phyloP scores from a whole-genome alignment of 208 protist species.

The Trichomonas vaginalis region DNA sequence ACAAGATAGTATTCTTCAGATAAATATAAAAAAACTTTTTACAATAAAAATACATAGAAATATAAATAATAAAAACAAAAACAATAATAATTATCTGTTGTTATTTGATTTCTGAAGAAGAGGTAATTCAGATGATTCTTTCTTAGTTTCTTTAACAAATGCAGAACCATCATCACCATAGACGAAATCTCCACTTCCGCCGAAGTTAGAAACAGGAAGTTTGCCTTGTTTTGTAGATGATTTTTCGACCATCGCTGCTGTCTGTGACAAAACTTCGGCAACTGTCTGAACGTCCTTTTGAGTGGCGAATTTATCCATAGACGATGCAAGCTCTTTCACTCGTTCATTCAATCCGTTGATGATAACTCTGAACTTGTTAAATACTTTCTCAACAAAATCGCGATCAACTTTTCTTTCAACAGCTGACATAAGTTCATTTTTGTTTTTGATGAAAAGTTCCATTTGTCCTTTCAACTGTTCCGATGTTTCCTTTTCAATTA shows the following conservation, averaged over 20 bases:
- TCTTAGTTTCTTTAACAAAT: not conserved
- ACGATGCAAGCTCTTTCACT: not conserved
- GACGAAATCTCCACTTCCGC: not conserved
- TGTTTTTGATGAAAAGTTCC: not conserved
- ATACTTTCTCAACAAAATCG: not conserved
- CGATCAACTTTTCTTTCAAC: constrained; percentile 10
- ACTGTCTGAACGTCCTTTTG: not conserved
- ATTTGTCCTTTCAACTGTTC: not conserved
- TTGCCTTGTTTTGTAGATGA: not conserved
- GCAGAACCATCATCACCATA: not conserved
- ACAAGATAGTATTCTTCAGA: too few species aligned
- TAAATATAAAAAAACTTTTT: too few species aligned
- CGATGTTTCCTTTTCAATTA: not conserved
- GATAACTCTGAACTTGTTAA: not conserved
- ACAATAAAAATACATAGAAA: too few species aligned
- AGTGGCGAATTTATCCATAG: not conserved
- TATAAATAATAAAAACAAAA: too few species aligned
- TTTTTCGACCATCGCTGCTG: not conserved
- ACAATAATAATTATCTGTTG: too few species aligned
- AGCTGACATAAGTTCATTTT: not conserved
- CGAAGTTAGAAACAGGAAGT: not conserved
- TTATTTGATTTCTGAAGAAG: not conserved
- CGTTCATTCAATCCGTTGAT: not conserved
- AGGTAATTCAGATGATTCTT: not conserved
- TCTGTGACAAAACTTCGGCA: not conserved